Conservation (phyloP, 108 stramenopile genomes). For the Pseudonitzschia delicatissima region DNA sequence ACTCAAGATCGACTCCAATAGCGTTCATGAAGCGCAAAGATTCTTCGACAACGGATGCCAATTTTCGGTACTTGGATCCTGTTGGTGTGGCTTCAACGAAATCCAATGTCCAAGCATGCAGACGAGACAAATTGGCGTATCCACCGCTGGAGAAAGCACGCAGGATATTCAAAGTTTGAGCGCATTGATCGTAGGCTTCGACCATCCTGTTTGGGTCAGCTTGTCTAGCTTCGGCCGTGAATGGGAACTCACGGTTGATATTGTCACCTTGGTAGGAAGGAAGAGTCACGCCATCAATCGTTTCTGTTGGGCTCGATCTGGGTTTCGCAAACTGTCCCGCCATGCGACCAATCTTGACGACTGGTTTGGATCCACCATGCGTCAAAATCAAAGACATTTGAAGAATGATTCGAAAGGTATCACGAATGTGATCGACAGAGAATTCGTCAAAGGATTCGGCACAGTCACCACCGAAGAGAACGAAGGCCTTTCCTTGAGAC, state of each 20-base stretch:
- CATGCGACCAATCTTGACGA: conserved; percentile 96
- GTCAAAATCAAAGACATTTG: conserved; percentile 97
- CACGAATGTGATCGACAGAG: conserved; percentile 92
- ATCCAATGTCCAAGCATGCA: conserved; percentile 98
- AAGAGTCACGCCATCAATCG: conserved; percentile 75
- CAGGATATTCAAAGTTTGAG: conserved; percentile 96
- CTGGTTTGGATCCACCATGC: conserved; percentile 92
- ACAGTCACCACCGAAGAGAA: conserved; percentile 99
- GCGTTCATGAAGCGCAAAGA: conserved; percentile 97
- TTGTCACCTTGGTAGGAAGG: conserved; percentile 97
- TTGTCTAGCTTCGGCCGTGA: conserved; percentile 86
- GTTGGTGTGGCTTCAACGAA: conserved; percentile 89
- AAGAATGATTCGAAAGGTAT: conserved; percentile 89
- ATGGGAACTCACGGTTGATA: conserved; percentile 93
- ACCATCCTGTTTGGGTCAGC: conserved; percentile 84
- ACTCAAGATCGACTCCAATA: conserved; percentile 89
- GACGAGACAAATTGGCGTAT: conserved; percentile 92
- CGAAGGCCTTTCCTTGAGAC: conserved; percentile 91
- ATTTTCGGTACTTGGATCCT: conserved; percentile 71
- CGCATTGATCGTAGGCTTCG: conserved; percentile 89
- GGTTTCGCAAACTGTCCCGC: conserved; percentile 98
- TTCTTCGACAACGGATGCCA: conserved; percentile 91
- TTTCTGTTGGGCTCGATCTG: conserved; percentile 88
- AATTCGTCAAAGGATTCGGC: conserved; percentile 95
- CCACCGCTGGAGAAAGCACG: conserved; percentile 95